phyloP scores from a whole-genome alignment of 2,329 filamentous ascomycete species.

The Alternaria brassicicola region DNA sequence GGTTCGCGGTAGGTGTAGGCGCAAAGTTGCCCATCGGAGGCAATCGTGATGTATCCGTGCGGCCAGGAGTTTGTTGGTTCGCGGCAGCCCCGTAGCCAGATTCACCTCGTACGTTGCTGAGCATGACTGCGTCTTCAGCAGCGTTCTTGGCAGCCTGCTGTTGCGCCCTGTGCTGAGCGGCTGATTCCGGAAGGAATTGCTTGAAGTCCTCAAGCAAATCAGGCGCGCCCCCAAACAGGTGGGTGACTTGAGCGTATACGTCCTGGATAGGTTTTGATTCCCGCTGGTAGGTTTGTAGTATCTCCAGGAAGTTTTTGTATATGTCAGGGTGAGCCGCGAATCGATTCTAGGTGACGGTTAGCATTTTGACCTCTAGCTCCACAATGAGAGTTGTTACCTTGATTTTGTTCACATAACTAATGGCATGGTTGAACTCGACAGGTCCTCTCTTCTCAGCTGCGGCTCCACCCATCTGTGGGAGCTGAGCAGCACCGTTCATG shows the following conservation, averaged over 20 bases:
- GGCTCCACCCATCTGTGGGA: conserved; percentile 61
- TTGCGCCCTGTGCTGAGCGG: conserved; percentile 62
- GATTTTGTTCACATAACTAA: conserved; percentile 99
- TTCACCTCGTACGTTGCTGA: conserved; percentile 67
- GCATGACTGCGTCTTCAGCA: conserved; percentile 71
- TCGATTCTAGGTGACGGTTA: conserved; percentile 70
- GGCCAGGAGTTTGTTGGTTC: conserved; percentile 56
- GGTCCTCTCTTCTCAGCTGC: conserved; percentile 80
- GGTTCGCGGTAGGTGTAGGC: conserved; percentile 78
- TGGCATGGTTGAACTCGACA: conserved; percentile 98
- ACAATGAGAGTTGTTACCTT: conserved; percentile 67
- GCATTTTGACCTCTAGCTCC: background rate
- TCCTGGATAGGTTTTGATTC: conserved; percentile 99
- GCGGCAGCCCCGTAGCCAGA: conserved; percentile 53
- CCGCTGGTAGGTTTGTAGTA: conserved; percentile 95
- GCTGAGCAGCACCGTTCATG: conserved; percentile 66
- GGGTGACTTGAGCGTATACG: conserved; percentile 95
- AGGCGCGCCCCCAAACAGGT: conserved; percentile 88
- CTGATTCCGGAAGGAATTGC: conserved; percentile 93
- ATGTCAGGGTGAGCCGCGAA: conserved; percentile 97
- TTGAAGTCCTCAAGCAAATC: conserved; percentile 98
- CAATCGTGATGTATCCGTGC: conserved; percentile 60
- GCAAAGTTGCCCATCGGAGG: conserved; percentile 96
- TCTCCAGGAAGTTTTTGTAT: conserved; percentile 98
- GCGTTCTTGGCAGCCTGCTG: conserved; percentile 67